Percentiles rank a stretch among this genome's conserved stretches.
These are phyloP conservation scores for Dryas octopetala DNA, from an alignment of 306 rosid genomes.

Conservation along the genomic window DNA sequence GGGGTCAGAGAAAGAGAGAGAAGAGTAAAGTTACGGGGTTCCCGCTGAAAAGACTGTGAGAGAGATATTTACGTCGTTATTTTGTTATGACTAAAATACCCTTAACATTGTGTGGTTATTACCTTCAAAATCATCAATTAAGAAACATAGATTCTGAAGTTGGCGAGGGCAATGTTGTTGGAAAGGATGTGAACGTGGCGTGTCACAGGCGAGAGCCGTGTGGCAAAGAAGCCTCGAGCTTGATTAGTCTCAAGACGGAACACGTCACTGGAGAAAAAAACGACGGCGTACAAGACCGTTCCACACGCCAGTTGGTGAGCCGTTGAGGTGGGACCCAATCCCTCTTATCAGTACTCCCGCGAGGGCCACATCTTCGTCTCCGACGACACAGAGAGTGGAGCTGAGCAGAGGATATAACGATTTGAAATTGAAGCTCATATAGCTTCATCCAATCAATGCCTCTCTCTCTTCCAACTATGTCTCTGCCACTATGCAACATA, in stretches of 20 bases:
- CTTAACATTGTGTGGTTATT: not conserved
- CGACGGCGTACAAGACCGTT: constrained; percentile 22
- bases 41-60: constrained; percentile 35
- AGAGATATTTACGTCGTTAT: constrained; percentile 39
- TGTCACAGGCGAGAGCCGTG: constrained; percentile 38
- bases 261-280: constrained; percentile 18
- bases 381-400: not conserved
- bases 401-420: not conserved
- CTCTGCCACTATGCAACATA: constrained; percentile 40
- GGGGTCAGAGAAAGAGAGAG: constrained; percentile 7
- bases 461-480: constrained; percentile 38
- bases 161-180: constrained; percentile 7
- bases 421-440: not conserved
- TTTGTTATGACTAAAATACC: constrained; percentile 28
- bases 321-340: too few relatives aligned
- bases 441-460: constrained; percentile 6
- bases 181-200: constrained; percentile 30
- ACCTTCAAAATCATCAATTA: not conserved
- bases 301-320: constrained; percentile 17
- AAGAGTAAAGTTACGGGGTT: constrained; percentile 12
- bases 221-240: constrained; percentile 22
- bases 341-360: too few relatives aligned
- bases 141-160: not conserved
- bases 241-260: not conserved
- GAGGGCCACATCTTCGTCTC: constrained; percentile 11